Evolutionary conservation across 129 eudicot genomes (phyloP).

Genomic region (Centrapalus pauciflorus): DNA sequence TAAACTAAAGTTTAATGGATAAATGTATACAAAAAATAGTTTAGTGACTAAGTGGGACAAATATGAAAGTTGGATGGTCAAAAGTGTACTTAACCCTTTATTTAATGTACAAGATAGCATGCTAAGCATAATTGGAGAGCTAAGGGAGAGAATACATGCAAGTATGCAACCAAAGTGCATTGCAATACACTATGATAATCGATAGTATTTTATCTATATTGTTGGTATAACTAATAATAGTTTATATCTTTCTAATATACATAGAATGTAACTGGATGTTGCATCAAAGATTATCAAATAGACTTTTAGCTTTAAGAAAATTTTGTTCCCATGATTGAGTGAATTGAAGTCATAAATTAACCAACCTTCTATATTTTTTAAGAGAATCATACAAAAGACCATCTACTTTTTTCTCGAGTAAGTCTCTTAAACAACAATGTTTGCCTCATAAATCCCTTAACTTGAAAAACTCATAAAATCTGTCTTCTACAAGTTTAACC

Average conservation of each 20-base stretch:
- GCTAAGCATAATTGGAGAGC: background rate
- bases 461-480: too few species aligned
- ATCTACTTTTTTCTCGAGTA: too few species aligned
- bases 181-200: background rate
- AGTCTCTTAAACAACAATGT: too few species aligned
- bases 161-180: background rate
- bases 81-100: too few species aligned
- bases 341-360: background rate
- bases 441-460: too few species aligned
- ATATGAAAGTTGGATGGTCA: too few species aligned
- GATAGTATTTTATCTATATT: background rate
- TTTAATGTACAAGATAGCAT: background rate
- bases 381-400: too few species aligned
- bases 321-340: background rate
- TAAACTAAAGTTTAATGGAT: too few species aligned
- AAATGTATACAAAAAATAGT: too few species aligned
- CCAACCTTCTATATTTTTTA: background rate
- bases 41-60: too few species aligned
- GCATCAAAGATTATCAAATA: background rate
- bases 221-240: background rate
- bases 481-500: too few species aligned
- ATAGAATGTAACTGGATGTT: background rate
- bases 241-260: background rate
- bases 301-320: background rate
- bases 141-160: background rate